Evolutionary conservation across 2,329 filamentous ascomycete genomes (phyloP).

Genomic region (Phyllosticta citribraziliensis): DNA sequence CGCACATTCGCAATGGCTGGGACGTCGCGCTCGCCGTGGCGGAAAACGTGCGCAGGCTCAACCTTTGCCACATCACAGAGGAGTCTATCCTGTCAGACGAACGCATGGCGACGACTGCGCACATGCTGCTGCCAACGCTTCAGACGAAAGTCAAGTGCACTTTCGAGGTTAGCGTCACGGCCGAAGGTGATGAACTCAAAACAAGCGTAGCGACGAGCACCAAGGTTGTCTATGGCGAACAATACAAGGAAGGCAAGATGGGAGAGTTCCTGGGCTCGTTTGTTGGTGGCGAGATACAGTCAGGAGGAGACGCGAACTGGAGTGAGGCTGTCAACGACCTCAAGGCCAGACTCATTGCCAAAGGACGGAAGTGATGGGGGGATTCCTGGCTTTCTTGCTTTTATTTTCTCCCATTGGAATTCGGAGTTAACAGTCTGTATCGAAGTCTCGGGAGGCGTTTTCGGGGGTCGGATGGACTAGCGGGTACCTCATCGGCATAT

Average conservation of each 20-base stretch:
- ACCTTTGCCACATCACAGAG: constrained; percentile 54
- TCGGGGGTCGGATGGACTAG: not conserved
- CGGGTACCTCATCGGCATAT: not conserved
- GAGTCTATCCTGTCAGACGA: constrained; percentile 56
- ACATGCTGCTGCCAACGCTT: constrained; percentile 53
- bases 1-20: constrained; percentile 54
- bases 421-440: not conserved
- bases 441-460: not conserved
- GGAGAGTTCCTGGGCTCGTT: constrained; percentile 56
- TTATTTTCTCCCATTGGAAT: not conserved
- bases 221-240: constrained; percentile 65
- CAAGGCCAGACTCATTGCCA: constrained; percentile 32
- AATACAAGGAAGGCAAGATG: constrained; percentile 67
- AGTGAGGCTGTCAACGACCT: constrained; percentile 35
- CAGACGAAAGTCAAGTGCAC: constrained; percentile 59
- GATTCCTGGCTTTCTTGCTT: not conserved
- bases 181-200: constrained; percentile 38
- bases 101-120: constrained; percentile 50
- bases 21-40: constrained; percentile 51
- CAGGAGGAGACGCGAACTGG: constrained; percentile 21
- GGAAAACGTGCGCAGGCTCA: constrained; percentile 51
- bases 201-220: constrained; percentile 32
- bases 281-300: constrained; percentile 31
- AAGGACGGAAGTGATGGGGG: constrained; percentile 28
- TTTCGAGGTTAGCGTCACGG: constrained; percentile 47